Conservation (phyloP, 805 yeast species). For the Saccharomyces cerevisiae region DNA sequence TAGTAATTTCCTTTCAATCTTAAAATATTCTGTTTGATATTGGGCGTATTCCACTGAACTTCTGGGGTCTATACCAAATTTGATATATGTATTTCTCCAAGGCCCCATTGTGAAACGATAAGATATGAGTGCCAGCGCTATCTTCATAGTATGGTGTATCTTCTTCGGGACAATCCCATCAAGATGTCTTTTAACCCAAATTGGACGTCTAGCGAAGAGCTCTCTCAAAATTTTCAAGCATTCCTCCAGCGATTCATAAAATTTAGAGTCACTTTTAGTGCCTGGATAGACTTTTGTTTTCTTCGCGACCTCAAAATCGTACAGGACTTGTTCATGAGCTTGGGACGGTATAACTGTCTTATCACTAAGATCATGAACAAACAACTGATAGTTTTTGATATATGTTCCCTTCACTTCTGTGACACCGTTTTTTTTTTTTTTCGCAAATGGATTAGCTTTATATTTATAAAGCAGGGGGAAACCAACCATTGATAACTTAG, state of each 20-base stretch:
- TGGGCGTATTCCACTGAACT: constrained; percentile 43
- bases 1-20: constrained; percentile 25
- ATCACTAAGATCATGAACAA: constrained; percentile 39
- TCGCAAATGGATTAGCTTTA: constrained; percentile 58
- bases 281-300: constrained; percentile 28
- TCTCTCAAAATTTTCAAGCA: constrained; percentile 27
- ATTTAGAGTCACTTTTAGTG: constrained; percentile 28
- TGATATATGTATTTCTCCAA: constrained; percentile 82
- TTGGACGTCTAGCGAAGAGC: constrained; percentile 64
- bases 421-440: constrained; percentile 47
- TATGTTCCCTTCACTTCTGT: constrained; percentile 37
- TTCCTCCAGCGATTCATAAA: constrained; percentile 23
- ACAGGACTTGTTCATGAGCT: constrained; percentile 43
- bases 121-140: constrained; percentile 77
- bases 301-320: constrained; percentile 36
- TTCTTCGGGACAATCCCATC: constrained; percentile 43
- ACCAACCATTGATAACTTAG: constrained; percentile 65
- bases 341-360: constrained; percentile 38
- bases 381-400: constrained; percentile 36
- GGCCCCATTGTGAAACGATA: constrained; percentile 85
- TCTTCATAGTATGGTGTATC: constrained; percentile 42
- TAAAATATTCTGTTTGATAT: constrained; percentile 82
- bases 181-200: constrained; percentile 78
- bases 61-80: constrained; percentile 72
- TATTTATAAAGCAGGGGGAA: constrained; percentile 75